phyloP scores from a whole-genome alignment of 371 early-diverging fungal genomes.

The Nematocida displodere region DNA sequence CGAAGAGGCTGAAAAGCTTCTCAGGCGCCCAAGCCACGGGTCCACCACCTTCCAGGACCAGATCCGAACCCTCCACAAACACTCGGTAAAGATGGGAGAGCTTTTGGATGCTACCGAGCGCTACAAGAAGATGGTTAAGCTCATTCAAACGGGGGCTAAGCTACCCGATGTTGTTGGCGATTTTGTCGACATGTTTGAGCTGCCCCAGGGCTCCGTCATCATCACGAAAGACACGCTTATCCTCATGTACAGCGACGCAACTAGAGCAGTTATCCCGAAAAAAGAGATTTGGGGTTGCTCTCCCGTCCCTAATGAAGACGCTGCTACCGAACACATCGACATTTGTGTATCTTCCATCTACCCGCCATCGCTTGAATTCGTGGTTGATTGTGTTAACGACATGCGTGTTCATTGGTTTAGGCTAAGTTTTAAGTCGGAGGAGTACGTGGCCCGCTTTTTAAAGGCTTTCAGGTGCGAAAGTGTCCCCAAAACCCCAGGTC shows the following conservation, averaged over 20 bases:
- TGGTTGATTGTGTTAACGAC: slow-evolving; percentile 8
- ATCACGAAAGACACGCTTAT: slow-evolving; percentile 21
- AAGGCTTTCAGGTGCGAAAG: slow-evolving; percentile 22
- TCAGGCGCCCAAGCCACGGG: not conserved
- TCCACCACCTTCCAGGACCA: not conserved
- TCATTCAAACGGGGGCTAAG: not conserved
- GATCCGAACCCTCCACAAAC: not conserved
- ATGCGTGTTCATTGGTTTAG: slow-evolving; percentile 39
- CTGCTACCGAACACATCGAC: slow-evolving; percentile 20
- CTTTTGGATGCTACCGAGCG: slow-evolving; percentile 37
- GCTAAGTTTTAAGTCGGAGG: slow-evolving; percentile 35
- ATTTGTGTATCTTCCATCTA: slow-evolving; percentile 17
- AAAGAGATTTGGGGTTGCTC: slow-evolving; percentile 24
- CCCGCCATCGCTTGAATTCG: slow-evolving; percentile 21
- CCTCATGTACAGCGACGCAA: not conserved
- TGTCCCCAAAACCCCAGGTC: slow-evolving; percentile 19
- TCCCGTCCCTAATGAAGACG: not conserved
- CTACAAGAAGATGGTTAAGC: slow-evolving; percentile 37
- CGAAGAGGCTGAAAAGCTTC: slow-evolving; percentile 9
- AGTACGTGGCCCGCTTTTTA: slow-evolving; percentile 7
- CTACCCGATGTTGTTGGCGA: slow-evolving; percentile 36
- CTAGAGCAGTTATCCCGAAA: not conserved
- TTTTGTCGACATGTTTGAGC: slow-evolving; percentile 46
- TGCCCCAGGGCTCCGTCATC: slow-evolving; percentile 30
- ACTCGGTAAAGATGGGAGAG: not conserved